phyloP scores from a whole-genome alignment of 371 early-diverging fungal species.

The Mortierella sp. region DNA sequence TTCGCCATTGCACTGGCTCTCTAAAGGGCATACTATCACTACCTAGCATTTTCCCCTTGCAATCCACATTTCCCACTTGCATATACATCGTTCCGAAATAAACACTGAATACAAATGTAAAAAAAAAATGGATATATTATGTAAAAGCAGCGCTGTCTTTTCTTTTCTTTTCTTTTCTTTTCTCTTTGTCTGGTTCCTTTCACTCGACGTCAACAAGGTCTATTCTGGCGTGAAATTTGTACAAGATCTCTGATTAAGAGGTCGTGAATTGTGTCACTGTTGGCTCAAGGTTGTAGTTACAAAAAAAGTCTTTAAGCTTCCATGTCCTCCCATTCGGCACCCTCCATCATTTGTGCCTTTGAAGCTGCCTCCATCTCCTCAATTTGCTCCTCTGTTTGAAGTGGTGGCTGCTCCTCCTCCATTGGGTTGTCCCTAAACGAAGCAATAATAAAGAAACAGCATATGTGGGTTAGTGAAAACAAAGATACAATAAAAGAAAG shows the following conservation, averaged over 20 bases:
- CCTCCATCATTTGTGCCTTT: conserved; percentile 42
- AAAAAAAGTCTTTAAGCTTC: conserved; percentile 26
- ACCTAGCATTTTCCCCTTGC: neutral
- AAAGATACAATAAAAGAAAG: neutral
- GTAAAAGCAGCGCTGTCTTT: neutral
- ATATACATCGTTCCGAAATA: too few species aligned
- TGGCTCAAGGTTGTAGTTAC: neutral
- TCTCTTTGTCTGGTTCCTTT: neutral
- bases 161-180: neutral
- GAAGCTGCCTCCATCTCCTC: conserved; percentile 42
- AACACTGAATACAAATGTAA: too few species aligned
- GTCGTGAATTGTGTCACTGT: neutral
- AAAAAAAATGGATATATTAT: neutral
- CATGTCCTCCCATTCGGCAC: conserved; percentile 50
- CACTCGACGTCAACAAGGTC: conserved; percentile 3
- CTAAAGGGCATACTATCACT: conserved; percentile 8
- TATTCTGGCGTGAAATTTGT: conserved; percentile 1
- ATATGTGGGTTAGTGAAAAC: neutral
- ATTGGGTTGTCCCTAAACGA: conserved; percentile 52
- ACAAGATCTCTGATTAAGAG: neutral
- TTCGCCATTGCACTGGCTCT: conserved; percentile 22
- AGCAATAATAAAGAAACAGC: neutral
- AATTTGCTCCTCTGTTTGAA: conserved; percentile 51
- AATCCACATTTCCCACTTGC: too few species aligned
- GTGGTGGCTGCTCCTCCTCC: conserved; percentile 53